Conservation (phyloP, 345 rosid genomes). For the Aethionema arabicum region DNA sequence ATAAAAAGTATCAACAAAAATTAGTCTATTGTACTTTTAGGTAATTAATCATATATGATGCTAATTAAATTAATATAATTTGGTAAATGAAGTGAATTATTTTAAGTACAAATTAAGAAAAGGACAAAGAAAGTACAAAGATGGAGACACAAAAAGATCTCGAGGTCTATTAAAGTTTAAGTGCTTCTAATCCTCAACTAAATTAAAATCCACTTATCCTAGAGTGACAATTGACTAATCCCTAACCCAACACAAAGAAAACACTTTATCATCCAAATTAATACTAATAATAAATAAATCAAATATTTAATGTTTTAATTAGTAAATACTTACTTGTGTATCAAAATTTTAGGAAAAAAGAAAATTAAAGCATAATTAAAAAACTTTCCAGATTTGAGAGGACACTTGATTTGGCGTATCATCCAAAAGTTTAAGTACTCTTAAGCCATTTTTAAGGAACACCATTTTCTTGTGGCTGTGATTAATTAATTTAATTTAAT, state of each 20-base stretch:
- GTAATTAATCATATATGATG: background rate
- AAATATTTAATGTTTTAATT: constrained; percentile 8
- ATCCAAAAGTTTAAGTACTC: constrained; percentile 22
- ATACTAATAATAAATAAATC: background rate
- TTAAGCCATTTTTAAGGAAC: constrained; percentile 22
- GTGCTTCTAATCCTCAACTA: constrained; percentile 3
- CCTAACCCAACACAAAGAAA: constrained; percentile 10
- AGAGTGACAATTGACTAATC: constrained; percentile 26
- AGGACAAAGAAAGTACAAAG: constrained; percentile 27
- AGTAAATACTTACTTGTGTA: constrained; percentile 23
- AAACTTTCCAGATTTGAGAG: constrained; percentile 25
- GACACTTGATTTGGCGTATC: constrained; percentile 29
- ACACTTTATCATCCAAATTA: constrained; percentile 15
- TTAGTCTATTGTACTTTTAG: background rate
- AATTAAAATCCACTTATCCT: constrained; percentile 27
- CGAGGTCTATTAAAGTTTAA: constrained; percentile 19
- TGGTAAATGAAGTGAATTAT: constrained; percentile 8
- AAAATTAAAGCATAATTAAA: constrained; percentile 8
- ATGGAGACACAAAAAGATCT: constrained; percentile 29
- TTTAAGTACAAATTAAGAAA: constrained; percentile 20
- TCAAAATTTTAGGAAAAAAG: too few relatives aligned
- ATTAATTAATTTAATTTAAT: background rate
- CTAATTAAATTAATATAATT: constrained; percentile 8
- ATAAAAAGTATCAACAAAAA: too few relatives aligned
- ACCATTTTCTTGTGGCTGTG: constrained; percentile 12